A percentile compares a stretch with the other conserved stretches of the same genome.
Evolutionary conservation across 345 rosid species (phyloP).

Genomic region (Gossypium ekmanianum): DNA sequence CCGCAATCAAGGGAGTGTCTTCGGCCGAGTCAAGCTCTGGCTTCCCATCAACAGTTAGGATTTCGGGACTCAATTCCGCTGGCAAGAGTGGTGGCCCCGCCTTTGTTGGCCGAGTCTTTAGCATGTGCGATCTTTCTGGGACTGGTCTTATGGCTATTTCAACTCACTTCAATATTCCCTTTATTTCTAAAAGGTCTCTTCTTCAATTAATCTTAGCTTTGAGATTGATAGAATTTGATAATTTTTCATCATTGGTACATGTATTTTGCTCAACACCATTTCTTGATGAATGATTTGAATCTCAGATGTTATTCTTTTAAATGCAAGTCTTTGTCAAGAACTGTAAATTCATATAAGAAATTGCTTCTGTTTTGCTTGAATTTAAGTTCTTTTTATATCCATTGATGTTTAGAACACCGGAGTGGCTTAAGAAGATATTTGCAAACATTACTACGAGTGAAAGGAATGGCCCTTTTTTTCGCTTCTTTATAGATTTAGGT

Average conservation of each 20-base stretch:
- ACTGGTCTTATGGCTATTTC: conserved; percentile 97
- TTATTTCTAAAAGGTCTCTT: conserved; percentile 67
- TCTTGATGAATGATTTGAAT: neutral
- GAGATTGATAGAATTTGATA: neutral
- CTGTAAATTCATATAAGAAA: neutral
- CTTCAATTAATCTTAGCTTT: neutral
- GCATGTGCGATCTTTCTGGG: conserved; percentile 98
- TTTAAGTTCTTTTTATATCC: conserved; percentile 3
- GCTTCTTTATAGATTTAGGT: conserved; percentile 93
- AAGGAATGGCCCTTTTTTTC: conserved; percentile 87
- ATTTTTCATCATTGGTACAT: too few species aligned
- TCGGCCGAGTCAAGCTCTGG: conserved; percentile 50
- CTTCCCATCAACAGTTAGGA: conserved; percentile 75
- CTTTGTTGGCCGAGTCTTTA: conserved; percentile 93
- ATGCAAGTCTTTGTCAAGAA: neutral
- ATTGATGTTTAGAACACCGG: conserved; percentile 56
- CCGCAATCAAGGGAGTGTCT: conserved; percentile 41
- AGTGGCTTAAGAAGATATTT: conserved; percentile 92
- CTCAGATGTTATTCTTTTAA: neutral
- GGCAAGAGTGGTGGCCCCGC: conserved; percentile 86
- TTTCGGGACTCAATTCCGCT: conserved; percentile 57
- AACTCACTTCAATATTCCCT: conserved; percentile 84
- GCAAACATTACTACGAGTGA: conserved; percentile 69
- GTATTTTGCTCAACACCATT: neutral
- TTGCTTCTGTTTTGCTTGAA: neutral